Evolutionary conservation across 106 monocot genomes (phyloP), one percentile per base, ranked within the genome.

Genomic region (Platanthera guangdongensis): DNA sequence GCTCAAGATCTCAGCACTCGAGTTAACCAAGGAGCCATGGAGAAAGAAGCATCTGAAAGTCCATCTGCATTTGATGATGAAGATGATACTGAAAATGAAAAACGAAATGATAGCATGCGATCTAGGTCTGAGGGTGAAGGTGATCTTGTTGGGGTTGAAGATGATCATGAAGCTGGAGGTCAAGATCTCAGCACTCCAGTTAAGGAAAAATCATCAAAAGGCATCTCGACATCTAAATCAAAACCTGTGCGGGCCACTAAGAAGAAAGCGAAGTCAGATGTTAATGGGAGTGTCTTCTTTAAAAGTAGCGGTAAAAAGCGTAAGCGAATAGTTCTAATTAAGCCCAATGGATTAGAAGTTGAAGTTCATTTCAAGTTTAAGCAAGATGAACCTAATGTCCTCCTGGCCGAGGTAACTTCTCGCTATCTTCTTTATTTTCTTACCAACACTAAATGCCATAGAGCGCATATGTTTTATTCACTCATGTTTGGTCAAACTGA

Each of bases 331-430:
- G 68, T 94, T 22, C 57, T 65, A 50, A 72, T 73, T 6, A 68
- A 90, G 32, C 54, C 72, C 22, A 75, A 79, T 7, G 88, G 82
- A 30, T 74, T 81, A 57, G 83, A 85, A 30, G 94, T 94, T 64
- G 92, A 92, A 78, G 76, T 84, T 50, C 86, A 88, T 50, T 84
- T 88, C 72, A 77, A 65, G 9, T 85, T 90, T 9, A 52, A 16
- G 15, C 39, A 50, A 2, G 51, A 86, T 4, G 84, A 89, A 68
- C 92, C 91, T 60, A 92, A 74, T 51, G 81, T 99, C 78, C 77
- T 99, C 52, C 79, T 94, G 28, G 81, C 88, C 13, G 92, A 94
- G 99, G 99, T 99, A 90, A 50, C 39, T 76, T 80, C 73, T 46
- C 16, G 14, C 10, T 16, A 48, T 39, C 16, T 5, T 39, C 12